A percentile compares a stretch with the other conserved stretches of the same genome.
phyloP scores from a whole-genome alignment of 345 rosid genomes.

The Gossypium raimondii region DNA sequence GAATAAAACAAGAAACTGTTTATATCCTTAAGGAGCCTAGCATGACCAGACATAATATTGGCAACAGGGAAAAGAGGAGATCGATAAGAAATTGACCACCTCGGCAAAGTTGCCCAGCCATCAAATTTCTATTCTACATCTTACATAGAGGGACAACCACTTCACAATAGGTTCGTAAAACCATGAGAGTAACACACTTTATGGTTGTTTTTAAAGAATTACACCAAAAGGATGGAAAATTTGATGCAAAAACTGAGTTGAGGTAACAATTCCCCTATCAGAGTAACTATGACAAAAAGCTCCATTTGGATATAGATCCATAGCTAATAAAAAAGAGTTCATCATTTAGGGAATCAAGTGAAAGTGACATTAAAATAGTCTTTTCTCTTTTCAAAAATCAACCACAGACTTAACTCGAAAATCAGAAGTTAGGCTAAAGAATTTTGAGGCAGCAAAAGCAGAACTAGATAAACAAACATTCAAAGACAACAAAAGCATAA shows the following conservation, averaged over 20 bases:
- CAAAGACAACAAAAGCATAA: too few species aligned
- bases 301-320: constrained; percentile 59
- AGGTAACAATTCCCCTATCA: constrained; percentile 41
- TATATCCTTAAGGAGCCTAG: not conserved
- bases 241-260: not conserved
- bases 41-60: not conserved
- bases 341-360: not conserved
- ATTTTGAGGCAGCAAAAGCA: not conserved
- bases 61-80: constrained; percentile 15
- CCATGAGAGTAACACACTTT: too few species aligned
- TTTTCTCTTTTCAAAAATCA: not conserved
- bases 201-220: not conserved
- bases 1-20: not conserved
- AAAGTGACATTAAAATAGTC: not conserved
- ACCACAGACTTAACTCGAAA: not conserved
- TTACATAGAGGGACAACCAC: not conserved
- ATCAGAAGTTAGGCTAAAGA: not conserved
- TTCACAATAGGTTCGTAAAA: not conserved
- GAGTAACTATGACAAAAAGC: constrained; percentile 85
- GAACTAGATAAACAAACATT: too few species aligned
- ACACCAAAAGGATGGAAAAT: not conserved
- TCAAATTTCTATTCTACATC: not conserved
- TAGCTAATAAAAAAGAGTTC: constrained; percentile 13
- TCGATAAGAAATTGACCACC: constrained; percentile 21
- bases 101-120: constrained; percentile 43